Conservation (phyloP, 1,284 basidiomycete species). For the Cutaneotrichosporon spelunceum region DNA sequence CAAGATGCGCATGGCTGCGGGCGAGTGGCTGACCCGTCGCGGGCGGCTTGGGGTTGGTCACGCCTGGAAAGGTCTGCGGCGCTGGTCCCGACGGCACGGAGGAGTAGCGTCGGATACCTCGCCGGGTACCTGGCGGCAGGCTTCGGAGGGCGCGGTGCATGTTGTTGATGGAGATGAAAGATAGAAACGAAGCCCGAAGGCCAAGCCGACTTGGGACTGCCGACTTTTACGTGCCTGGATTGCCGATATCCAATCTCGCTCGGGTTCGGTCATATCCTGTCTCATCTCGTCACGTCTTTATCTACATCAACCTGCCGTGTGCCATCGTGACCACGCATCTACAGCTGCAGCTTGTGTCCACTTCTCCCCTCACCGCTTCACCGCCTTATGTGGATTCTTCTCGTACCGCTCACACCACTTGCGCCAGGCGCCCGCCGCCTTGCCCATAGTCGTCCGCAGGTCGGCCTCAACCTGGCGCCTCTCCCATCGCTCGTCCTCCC, state of each 20-base stretch:
- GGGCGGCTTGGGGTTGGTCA: constrained; percentile 58
- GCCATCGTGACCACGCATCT: too few relatives aligned
- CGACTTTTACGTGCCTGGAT: too few relatives aligned
- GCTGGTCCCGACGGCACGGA: too few relatives aligned
- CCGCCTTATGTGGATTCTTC: constrained; percentile 25
- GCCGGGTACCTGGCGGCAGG: too few relatives aligned
- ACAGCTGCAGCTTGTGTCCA: too few relatives aligned
- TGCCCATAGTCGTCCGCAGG: constrained; percentile 21
- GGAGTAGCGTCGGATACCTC: too few relatives aligned
- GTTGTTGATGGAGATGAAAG: too few relatives aligned
- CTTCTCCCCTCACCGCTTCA: not conserved
- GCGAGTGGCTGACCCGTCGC: constrained; percentile 72
- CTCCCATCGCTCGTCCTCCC: constrained; percentile 28
- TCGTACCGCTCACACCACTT: constrained; percentile 23
- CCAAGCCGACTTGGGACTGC: too few relatives aligned
- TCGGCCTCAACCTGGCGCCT: constrained; percentile 23
- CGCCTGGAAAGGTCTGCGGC: not conserved
- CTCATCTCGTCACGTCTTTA: not conserved
- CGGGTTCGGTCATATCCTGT: too few relatives aligned
- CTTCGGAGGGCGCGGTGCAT: not conserved
- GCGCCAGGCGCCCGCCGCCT: constrained; percentile 25
- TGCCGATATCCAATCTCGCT: too few relatives aligned
- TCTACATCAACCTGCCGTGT: too few relatives aligned
- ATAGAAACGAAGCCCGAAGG: too few relatives aligned
- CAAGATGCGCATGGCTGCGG: constrained; percentile 75